Evolutionary conservation across 257 asterid species (phyloP), one percentile per base, ranked within the genome.

Genomic region (Capsicum chinense): DNA sequence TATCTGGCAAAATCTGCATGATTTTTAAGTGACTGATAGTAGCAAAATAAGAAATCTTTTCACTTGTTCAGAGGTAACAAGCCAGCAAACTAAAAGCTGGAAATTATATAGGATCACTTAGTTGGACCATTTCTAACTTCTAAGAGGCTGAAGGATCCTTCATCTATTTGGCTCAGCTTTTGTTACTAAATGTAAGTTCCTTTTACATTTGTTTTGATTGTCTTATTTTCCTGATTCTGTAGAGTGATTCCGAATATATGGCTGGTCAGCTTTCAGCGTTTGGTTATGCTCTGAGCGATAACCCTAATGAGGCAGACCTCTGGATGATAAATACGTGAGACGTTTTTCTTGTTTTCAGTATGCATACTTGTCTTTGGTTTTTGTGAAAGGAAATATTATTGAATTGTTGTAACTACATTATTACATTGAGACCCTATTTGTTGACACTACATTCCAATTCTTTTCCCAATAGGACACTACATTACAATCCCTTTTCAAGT

Each of bases 201-300:
- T 13, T 76, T 86, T 82, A 56, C 81, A 59, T 58, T 83, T 80
- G 79, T 80, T 52, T 59, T 86, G 62, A 76, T 76, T 52, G 19
- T 76, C 21, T 76, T 67, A 66, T 47, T 35, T 39, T 83, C 52
- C 56, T 73, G 59, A 21, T 73, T 71, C 69, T 84, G 83, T 95
- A 96, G 98, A 96, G 99, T 85, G 99, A 96, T 89, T 93, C 98
- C 58, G 99, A 96, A 88, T 96, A 94, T 87, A 96, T 96, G 98
- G 99, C 98, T 10, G 98, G 99, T 13, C 99, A 94, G 88, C 98
- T 96, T 84, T 92, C 99, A 83, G 97, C 98, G 57, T 96, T 93
- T 91, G 99, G 99, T 70, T 96, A 96, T 91, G 90, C 88, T 88
- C 86, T 96, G 86, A 90, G 91, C 47, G 98, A 96, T 68, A 90